Evolutionary conservation across 306 rosid species (phyloP), one percentile per base, ranked within the genome.

Genomic region (Clitoria ternatea): DNA sequence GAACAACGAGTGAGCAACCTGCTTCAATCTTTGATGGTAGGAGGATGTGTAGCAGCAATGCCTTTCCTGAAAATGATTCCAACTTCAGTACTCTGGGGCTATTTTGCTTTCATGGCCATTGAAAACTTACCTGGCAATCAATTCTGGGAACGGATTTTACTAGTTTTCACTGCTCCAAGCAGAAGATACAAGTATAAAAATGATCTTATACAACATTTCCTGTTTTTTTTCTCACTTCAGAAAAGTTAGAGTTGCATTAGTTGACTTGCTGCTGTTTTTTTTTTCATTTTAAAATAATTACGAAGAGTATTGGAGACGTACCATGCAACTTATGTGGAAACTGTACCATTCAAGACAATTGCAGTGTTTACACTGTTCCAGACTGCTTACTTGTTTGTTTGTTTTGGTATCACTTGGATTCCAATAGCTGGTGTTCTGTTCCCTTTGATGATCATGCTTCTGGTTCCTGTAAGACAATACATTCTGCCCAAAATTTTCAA

Each of bases 91-190:
- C 86, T 89, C 49, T 90, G 92, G 90, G 96, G 96, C 30, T 89
- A 89, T 80, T 89, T 89, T 70, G 96, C 96, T 54, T 89, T 87
- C 77, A 89, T 87, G 96, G 96, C 96, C 75, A 83, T 87, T 57
- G 96, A 90, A 73, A 90, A 83, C 83, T 81, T 87, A 61, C 96
- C 96, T 0, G 96, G 96, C 14, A 90, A 90, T 82, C 93, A 90
- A 62, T 90, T 81, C 60, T 90, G 96, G 96, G 96, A 90, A 68
- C 82, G 93, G 71, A 85, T 90, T 77, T 73, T 90, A 13, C 69
- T 85, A 22, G 82, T 84, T 27, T 83, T 90, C 82, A 90, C 89
- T 1, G 88, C 93, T 60, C 85, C 91, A 26, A 82, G 79, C 80
- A 76, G 89, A 78, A 82, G 93, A 90, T 85, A 87, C 85, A 90